Conservation (phyloP, 306 rosid species). For the Heteromeles arbutifolia region DNA sequence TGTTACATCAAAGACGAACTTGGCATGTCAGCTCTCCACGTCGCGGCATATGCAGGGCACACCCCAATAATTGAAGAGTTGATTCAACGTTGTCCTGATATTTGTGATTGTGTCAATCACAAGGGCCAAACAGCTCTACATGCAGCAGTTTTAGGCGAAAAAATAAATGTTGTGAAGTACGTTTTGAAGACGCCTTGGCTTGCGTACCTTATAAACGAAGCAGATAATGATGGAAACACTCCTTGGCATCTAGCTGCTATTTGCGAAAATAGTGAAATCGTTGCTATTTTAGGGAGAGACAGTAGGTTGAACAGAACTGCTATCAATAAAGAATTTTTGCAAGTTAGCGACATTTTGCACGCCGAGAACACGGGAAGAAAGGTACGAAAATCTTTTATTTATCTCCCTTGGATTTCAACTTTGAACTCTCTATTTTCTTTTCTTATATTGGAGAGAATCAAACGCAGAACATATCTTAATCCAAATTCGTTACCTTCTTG, state of each 20-base stretch:
- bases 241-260: conserved; percentile 3
- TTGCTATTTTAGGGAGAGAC: no score
- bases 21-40: conserved; percentile 10
- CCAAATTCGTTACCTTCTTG: no score
- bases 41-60: background rate
- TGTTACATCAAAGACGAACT: background rate
- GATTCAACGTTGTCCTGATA: background rate
- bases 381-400: no score
- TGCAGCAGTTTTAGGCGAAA: background rate
- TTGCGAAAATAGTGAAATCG: no score
- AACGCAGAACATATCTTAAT: no score
- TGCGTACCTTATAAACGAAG: background rate
- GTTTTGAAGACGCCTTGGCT: background rate
- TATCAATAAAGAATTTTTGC: background rate
- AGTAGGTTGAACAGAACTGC: no score
- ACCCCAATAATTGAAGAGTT: background rate
- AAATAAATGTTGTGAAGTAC: background rate
- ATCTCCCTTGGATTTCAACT: no score
- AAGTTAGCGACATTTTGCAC: no score
- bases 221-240: conserved; percentile 11
- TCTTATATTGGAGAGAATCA: no score
- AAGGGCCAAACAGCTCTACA: conserved; percentile 3
- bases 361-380: no score
- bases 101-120: background rate
- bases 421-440: no score